Evolutionary conservation across 805 yeast species (phyloP).

Genomic region (Starmerella powellii): DNA sequence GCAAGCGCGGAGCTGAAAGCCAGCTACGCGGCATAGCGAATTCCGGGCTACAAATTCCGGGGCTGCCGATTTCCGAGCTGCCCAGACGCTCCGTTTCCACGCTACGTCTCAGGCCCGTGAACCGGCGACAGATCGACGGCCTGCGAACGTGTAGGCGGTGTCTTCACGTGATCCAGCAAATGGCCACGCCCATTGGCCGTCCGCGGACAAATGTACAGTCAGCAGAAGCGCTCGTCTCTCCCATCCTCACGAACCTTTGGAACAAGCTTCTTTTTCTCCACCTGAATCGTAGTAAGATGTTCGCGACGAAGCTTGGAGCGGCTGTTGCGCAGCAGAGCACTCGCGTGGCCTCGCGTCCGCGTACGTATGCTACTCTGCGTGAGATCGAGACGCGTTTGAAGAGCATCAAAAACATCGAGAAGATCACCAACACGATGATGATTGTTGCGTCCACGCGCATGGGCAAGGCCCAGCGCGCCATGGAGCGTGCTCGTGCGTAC

Average conservation of each 20-base stretch:
- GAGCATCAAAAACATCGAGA: conserved; percentile 96
- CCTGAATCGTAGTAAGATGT: conserved; percentile 5
- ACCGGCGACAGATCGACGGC: too few species aligned
- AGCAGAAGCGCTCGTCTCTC: too few species aligned
- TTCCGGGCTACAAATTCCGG: too few species aligned
- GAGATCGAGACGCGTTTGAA: conserved; percentile 97
- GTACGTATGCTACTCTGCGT: conserved; percentile 87
- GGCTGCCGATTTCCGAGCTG: too few species aligned
- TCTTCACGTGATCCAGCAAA: background rate
- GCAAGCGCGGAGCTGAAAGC: too few species aligned
- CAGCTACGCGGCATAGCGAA: too few species aligned
- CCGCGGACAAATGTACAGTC: background rate
- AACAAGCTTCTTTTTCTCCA: background rate
- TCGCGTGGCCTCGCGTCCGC: conserved; percentile 8
- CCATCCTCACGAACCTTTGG: background rate
- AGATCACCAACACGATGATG: conserved; percentile 99
- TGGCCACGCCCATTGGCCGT: background rate
- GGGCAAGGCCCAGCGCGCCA: conserved; percentile 89
- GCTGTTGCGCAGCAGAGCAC: conserved; percentile 9
- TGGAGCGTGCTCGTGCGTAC: conserved; percentile 76
- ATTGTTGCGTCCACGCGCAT: conserved; percentile 97
- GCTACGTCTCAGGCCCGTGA: too few species aligned
- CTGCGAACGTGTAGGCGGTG: too few species aligned
- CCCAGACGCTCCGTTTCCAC: too few species aligned
- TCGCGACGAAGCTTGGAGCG: conserved; percentile 18